A percentile compares a stretch with the other conserved stretches of the same genome.
These are phyloP conservation scores for Pseudognaphalium luteoalbum DNA, from an alignment of 129 eudicot species.

Conservation along the genomic window DNA sequence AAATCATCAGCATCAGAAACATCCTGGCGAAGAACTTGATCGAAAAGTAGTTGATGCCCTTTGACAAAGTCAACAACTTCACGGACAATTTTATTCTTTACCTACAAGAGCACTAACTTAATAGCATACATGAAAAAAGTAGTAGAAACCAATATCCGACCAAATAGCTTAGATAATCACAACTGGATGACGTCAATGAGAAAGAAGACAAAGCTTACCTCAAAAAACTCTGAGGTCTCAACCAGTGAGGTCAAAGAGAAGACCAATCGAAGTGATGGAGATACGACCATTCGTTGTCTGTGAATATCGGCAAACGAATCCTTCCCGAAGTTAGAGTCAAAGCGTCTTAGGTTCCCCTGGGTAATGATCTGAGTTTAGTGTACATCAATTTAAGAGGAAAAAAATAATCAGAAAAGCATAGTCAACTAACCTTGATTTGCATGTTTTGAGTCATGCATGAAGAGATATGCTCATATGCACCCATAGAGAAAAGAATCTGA, in stretches of 20 bases:
- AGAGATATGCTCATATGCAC: constrained; percentile 75
- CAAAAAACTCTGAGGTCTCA: constrained; percentile 21
- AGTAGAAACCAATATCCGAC: not conserved
- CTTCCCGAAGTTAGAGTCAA: constrained; percentile 52
- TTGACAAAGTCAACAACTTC: constrained; percentile 86
- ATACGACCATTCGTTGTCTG: constrained; percentile 65
- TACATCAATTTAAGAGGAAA: not conserved
- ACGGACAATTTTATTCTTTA: constrained; percentile 92
- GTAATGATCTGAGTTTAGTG: not conserved
- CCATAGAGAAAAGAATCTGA: constrained; percentile 89
- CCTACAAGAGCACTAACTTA: constrained; percentile 44
- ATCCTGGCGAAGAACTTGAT: constrained; percentile 75
- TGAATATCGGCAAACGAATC: constrained; percentile 55
- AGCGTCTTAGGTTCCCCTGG: constrained; percentile 68
- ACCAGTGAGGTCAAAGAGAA: constrained; percentile 63
- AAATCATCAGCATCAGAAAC: constrained; percentile 71
- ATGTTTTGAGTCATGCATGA: constrained; percentile 75
- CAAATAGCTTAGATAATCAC: constrained; percentile 2
- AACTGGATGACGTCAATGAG: not conserved
- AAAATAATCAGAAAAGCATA: constrained; percentile 1
- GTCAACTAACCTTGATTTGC: constrained; percentile 70
- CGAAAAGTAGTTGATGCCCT: constrained; percentile 75
- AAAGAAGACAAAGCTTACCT: constrained; percentile 45
- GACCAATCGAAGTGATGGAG: constrained; percentile 83
- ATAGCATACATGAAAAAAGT: not conserved